Evolutionary conservation across 176 grass and related monocot species (phyloP).

Genomic region (Carex myosuroides): DNA sequence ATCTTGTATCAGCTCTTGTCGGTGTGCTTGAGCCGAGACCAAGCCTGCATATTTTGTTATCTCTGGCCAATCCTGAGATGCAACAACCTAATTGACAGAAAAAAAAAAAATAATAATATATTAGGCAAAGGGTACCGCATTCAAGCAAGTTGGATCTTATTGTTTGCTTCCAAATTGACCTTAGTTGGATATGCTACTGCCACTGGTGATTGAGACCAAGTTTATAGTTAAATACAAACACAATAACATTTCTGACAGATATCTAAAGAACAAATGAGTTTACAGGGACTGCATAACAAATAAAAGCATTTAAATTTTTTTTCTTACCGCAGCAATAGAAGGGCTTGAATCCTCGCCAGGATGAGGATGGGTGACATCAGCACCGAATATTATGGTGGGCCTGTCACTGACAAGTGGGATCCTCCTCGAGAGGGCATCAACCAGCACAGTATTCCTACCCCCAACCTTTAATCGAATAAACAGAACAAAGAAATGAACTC

Average conservation of each 20-base stretch:
- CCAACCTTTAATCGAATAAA: conserved; percentile 43
- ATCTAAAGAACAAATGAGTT: not conserved
- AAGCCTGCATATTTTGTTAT: conserved; percentile 93
- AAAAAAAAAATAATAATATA: not conserved
- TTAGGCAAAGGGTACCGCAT: not conserved
- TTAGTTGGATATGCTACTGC: not conserved
- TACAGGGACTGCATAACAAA: not conserved
- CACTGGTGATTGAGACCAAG: not conserved
- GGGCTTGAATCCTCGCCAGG: conserved; percentile 92
- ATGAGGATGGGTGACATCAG: conserved; percentile 92
- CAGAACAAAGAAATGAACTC: not conserved
- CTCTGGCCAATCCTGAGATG: conserved; percentile 96
- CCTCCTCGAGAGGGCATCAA: conserved; percentile 63
- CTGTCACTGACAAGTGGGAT: conserved; percentile 85
- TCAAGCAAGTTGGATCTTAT: not conserved
- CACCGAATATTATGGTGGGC: conserved; percentile 90
- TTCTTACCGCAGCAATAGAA: conserved; percentile 77
- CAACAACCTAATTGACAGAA: conserved; percentile 57
- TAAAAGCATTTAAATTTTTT: not conserved
- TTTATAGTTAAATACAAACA: not conserved
- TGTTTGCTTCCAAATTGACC: not conserved
- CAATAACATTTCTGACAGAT: not conserved
- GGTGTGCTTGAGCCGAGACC: conserved; percentile 79
- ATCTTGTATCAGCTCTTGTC: conserved; percentile 87
- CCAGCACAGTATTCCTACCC: conserved; percentile 83